Conservation (phyloP, 140 eudicot genomes). For the Stevia rebaudiana region DNA sequence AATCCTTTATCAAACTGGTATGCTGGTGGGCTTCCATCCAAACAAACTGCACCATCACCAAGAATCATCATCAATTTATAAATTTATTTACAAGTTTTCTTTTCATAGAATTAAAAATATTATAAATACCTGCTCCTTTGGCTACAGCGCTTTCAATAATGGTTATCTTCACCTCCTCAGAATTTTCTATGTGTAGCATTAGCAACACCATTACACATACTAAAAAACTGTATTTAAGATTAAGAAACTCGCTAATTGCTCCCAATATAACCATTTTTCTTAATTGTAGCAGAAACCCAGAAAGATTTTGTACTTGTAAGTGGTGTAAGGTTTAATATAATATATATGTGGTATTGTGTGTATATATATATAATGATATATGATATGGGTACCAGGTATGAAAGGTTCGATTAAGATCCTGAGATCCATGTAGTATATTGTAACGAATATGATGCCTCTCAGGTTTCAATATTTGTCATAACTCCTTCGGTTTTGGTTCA, state of each 20-base stretch:
- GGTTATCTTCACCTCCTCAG: conserved; percentile 23
- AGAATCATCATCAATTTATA: background rate
- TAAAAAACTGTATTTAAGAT: conserved; percentile 1
- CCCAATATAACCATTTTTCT: conserved; percentile 16
- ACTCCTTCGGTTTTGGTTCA: background rate
- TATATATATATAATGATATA: no score
- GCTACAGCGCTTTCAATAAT: conserved; percentile 29
- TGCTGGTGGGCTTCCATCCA: conserved; percentile 68
- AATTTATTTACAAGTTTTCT: background rate
- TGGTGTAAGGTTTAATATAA: background rate
- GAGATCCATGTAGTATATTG: no score
- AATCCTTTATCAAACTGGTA: conserved; percentile 44
- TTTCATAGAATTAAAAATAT: background rate
- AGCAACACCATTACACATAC: conserved; percentile 22
- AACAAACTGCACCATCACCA: conserved; percentile 35
- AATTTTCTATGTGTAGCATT: conserved; percentile 17
- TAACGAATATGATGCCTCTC: background rate
- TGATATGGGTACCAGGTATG: no score
- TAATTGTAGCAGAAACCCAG: background rate
- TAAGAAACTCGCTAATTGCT: conserved; percentile 4
- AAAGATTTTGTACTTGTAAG: background rate
- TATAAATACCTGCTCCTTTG: conserved; percentile 55
- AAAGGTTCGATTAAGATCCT: no score
- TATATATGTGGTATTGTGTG: no score
- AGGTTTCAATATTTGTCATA: background rate